Evolutionary conservation across 1,284 basidiomycete species (phyloP), one percentile per base, ranked within the genome.

Genomic region (Trametes versicolor): DNA sequence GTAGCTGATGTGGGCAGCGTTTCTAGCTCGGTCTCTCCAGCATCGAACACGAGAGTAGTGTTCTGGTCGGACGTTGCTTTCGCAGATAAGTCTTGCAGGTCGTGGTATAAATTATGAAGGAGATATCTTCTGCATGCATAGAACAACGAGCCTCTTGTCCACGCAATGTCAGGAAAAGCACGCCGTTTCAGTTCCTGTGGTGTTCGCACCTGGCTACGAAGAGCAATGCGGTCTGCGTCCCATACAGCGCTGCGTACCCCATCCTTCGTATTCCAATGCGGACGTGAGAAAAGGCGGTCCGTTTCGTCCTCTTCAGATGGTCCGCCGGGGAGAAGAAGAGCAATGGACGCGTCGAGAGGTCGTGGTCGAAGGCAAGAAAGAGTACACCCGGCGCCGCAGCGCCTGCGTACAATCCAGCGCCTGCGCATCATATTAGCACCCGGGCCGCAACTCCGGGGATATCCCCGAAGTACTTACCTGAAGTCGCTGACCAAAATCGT

Each of bases 41-140:
- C 64, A 58, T 66, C 65, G 48, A 68, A 61, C n/a, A 71, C 48
- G 25, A 63, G 49, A 5, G 62, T 64, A 36, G 67, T 57, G 12
- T 70, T 66, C 66, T 74, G 49, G 61, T 75, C 70, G 37, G 76
- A 68, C 43, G 78, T 29, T 12, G 53, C 53, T 41, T 73, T 69
- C 23, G 67, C 62, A 71, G 67, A 83, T 55, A 77, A 68, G 51
- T 75, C 72, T 58, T 82, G 83, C 6, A 92, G 77, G 72, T 90
- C 85, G 55, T 84, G 81, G 73, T 88, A 90, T 0, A 90, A 77
- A 53, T 80, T 82, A 41, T 78, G 79, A 3, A 87, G 76, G 41
- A 91, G 78, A 65, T 85, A 87, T 63, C 81, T 80, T 55, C 87
- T 82, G 66, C 86, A 89, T 21, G 82, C 79, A 56, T 82, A 76